Evolutionary conservation across 352 stramenopile genomes (phyloP).

Genomic region (Pythium aristosporum): DNA sequence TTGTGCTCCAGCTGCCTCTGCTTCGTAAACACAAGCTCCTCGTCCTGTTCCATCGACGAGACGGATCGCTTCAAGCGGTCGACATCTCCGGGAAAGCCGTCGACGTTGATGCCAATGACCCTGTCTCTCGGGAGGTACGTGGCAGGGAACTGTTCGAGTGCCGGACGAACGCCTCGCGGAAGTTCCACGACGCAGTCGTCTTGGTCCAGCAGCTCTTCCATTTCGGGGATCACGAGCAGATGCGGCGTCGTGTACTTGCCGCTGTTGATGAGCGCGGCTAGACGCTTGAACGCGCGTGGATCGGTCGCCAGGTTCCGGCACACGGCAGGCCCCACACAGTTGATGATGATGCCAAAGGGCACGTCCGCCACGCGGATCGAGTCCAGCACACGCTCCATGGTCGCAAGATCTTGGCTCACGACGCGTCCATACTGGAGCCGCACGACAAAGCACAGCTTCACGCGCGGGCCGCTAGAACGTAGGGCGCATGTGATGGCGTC

Average conservation of each 20-base stretch:
- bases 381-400: conserved; percentile 21
- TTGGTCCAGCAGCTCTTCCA: no score
- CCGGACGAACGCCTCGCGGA: no score
- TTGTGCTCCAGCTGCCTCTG: no score
- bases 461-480: background rate
- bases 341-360: conserved; percentile 20
- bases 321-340: background rate
- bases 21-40: no score
- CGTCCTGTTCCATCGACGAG: no score
- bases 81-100: no score
- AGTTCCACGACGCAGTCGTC: no score
- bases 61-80: no score
- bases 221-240: no score
- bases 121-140: no score
- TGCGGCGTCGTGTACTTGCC: conserved; percentile 14
- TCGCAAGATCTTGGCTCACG: conserved; percentile 12
- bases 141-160: no score
- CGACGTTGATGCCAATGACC: no score
- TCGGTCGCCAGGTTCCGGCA: conserved; percentile 3
- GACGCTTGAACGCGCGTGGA: background rate
- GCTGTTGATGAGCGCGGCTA: conserved; percentile 17
- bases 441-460: conserved; percentile 21
- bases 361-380: conserved; percentile 11
- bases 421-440: conserved; percentile 6
- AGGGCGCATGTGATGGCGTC: conserved; percentile 14